These are phyloP conservation scores for Coemansia sp. DNA, from an alignment of 192 early-diverging fungal species.

Conservation along the genomic window DNA sequence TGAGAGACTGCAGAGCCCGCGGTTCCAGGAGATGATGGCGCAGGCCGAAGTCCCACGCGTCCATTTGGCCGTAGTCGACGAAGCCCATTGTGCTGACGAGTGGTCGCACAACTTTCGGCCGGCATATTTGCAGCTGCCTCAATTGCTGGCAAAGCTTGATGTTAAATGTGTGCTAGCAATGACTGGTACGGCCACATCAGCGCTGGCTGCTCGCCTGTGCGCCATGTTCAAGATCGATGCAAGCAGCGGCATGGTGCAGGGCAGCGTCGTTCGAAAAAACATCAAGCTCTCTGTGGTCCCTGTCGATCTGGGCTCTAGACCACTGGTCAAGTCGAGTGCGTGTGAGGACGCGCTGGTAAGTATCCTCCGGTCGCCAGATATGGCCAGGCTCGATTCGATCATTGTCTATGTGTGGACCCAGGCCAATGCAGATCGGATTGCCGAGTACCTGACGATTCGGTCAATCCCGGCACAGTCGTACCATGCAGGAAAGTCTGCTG, in stretches of 20 bases:
- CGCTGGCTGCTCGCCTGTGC: conserved; percentile 49
- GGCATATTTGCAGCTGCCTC: conserved; percentile 57
- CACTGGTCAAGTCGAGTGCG: conserved; percentile 8
- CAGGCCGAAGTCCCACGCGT: conserved; percentile 50
- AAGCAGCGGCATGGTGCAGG: conserved; percentile 49
- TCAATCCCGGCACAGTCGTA: conserved; percentile 68
- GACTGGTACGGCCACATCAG: conserved; percentile 67
- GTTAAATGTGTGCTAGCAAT: conserved; percentile 57
- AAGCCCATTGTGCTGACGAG: conserved; percentile 77
- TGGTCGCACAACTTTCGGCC: conserved; percentile 85
- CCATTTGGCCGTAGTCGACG: conserved; percentile 66
- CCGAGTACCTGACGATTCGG: conserved; percentile 59
- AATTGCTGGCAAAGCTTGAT: conserved; percentile 48
- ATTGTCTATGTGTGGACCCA: conserved; percentile 65
- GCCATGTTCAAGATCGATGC: conserved; percentile 56
- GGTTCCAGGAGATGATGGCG: conserved; percentile 53
- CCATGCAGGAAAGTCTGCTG: conserved; percentile 63
- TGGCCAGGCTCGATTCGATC: conserved; percentile 52
- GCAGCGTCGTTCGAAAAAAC: conserved; percentile 54
- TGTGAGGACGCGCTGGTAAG: conserved; percentile 54
- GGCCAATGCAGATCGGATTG: conserved; percentile 61
- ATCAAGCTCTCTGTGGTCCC: conserved; percentile 55
- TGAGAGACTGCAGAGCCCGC: conserved; percentile 60
- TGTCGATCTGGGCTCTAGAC: conserved; percentile 10
- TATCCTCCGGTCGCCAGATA: conserved; percentile 50